phyloP scores from a whole-genome alignment of 805 yeast species.

The Starmerella bombi region DNA sequence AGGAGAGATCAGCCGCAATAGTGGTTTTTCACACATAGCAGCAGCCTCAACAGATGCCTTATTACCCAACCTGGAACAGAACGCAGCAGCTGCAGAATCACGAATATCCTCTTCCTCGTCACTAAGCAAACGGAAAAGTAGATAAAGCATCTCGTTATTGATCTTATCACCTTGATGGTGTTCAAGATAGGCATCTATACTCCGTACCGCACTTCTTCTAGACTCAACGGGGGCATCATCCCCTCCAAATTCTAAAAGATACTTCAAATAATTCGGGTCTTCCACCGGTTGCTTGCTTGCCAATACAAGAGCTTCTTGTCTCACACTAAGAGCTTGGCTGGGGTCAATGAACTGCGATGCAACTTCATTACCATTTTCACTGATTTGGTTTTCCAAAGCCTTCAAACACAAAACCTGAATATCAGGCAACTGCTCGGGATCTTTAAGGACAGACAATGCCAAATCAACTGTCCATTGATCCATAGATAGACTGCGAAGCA shows the following conservation, averaged over 20 bases:
- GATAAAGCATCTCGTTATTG: conserved; percentile 5
- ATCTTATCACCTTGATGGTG: background rate
- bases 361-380: background rate
- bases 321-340: conserved; percentile 8
- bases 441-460: background rate
- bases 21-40: conserved; percentile 9
- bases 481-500: conserved; percentile 6
- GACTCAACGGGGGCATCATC: conserved; percentile 37
- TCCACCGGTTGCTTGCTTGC: conserved; percentile 2
- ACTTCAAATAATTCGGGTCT: conserved; percentile 22
- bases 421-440: conserved; percentile 3
- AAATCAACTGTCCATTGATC: conserved; percentile 7
- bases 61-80: background rate
- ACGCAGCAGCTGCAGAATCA: conserved; percentile 30
- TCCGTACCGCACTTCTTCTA: conserved; percentile 35
- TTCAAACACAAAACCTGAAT: conserved; percentile 3
- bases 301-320: conserved; percentile 16
- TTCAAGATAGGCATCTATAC: conserved; percentile 30
- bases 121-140: conserved; percentile 20
- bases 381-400: background rate
- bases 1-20: conserved; percentile 7
- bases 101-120: conserved; percentile 64
- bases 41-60: conserved; percentile 5
- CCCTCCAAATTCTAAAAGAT: conserved; percentile 25
- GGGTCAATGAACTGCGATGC: background rate